Base-by-base conservation (phyloP, 441 rosid genomes). In the Eutrema salsugineum region DNA sequence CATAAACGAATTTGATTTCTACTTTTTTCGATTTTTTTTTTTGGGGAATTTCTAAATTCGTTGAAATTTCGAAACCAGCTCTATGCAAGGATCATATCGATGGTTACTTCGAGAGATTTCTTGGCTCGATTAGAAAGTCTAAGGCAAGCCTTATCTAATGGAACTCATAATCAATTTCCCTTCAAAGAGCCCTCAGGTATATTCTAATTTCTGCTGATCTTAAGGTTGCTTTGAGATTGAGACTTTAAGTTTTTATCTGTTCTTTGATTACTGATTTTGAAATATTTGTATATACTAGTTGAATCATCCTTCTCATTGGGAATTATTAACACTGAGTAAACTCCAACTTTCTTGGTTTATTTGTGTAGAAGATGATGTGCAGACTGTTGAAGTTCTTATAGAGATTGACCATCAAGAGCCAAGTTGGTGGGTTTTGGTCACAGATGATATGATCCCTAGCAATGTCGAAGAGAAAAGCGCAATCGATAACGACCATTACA, bases 351-450 rank as follows among this genome's bases (percentile, higher is more conserved):
- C 1, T 59, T 39, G 19, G 12, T 35, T 63, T 62, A 20, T 39
- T 9, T 46, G 40, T 55, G 1, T 68, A 91, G 97, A 81, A 63
- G 86, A 82, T 70, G 97, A 93, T 84, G 54, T 81, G 72, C 77
- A 78, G 58, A 84, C 86, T 30, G 94, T 85, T 60, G 97, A 87
- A 79, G 72, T 91, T 73, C 80, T 90, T 53, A 77, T 94, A 51
- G 87, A 91, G 35, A 81, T 86, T 17, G 86, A 82, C 70, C 78
- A 84, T 8, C 87, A 90, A 63, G 89, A 91, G 51, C 97, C 97
- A 17, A 91, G 99, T 72, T 86, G 97, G 96, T 93, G 99, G 99
- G 97, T 94, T 30, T 90, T 97, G 88, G 95, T 94, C 54, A 83
- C 91, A 4, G 95, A 94, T 47, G 97, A 94, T 40, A 91, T 90